Evolutionary conservation across 139 green algal genomes (phyloP).

Genomic region (Micractinium sp.): DNA sequence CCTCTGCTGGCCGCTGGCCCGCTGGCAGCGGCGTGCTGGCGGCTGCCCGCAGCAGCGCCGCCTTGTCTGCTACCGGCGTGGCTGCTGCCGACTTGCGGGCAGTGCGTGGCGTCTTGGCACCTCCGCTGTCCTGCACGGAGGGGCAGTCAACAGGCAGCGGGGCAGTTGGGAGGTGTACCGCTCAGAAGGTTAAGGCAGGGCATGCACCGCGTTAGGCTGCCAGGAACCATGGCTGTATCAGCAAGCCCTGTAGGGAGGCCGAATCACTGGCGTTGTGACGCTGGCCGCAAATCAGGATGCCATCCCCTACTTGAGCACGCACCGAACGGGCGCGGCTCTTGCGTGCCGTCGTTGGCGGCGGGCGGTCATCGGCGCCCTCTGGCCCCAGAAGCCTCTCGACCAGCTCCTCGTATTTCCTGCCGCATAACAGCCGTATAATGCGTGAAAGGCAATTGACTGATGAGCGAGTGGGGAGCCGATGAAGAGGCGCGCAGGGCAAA

Average conservation of each 20-base stretch:
- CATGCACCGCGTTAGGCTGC: too few species aligned
- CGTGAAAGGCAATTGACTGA: too few species aligned
- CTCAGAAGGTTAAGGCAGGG: neutral
- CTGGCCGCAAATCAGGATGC: too few species aligned
- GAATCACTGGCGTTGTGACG: too few species aligned
- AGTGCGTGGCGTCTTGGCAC: conserved; percentile 14
- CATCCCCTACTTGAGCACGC: too few species aligned
- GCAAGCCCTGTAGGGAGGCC: too few species aligned
- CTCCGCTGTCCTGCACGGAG: too few species aligned
- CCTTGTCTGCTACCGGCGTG: neutral
- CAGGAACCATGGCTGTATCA: too few species aligned
- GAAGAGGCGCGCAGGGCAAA: neutral
- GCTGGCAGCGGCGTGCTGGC: conserved; percentile 13
- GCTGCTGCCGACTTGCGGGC: neutral
- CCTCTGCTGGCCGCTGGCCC: neutral
- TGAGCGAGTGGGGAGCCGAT: too few species aligned
- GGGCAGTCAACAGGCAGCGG: too few species aligned
- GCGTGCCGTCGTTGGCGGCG: neutral
- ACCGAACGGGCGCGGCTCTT: neutral
- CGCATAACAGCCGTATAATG: too few species aligned
- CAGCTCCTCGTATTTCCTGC: neutral
- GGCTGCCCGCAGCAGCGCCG: conserved; percentile 1
- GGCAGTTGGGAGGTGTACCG: neutral
- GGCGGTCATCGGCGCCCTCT: neutral
- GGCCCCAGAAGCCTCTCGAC: neutral